These are phyloP conservation scores for Eucalyptus virginea DNA, from an alignment of 345 rosid species.

Conservation along the genomic window DNA sequence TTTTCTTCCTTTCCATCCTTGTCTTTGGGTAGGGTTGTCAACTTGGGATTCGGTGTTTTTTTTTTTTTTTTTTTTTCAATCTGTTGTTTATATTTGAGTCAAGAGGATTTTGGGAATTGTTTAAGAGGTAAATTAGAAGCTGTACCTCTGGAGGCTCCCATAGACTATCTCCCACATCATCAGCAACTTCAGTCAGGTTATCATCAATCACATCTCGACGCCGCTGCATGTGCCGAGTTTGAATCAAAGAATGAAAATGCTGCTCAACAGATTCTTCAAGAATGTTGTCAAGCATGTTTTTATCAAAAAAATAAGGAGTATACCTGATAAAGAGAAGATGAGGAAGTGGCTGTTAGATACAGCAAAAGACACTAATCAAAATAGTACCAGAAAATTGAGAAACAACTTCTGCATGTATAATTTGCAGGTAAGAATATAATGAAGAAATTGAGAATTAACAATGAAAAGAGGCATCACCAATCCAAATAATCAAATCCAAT, in stretches of 20 bases:
- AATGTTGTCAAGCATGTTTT: constrained; percentile 82
- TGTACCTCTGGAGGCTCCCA: constrained; percentile 93
- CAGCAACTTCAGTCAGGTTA: constrained; percentile 66
- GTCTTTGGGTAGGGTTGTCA: background rate
- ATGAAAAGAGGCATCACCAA: background rate
- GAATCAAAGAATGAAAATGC: constrained; percentile 77
- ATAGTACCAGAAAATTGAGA: background rate
- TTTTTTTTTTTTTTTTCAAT: background rate
- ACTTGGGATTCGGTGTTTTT: background rate
- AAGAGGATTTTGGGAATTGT: background rate
- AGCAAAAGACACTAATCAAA: background rate
- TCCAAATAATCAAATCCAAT: background rate
- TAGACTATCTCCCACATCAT: constrained; percentile 80
- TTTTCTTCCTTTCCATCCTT: background rate
- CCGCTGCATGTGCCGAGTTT: constrained; percentile 83
- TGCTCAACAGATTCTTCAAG: constrained; percentile 95
- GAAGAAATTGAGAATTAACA: background rate
- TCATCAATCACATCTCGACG: constrained; percentile 77
- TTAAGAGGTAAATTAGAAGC: background rate
- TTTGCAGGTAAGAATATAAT: background rate
- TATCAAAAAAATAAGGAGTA: constrained; percentile 95
- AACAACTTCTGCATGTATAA: background rate
- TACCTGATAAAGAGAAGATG: constrained; percentile 40
- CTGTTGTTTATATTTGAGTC: background rate
- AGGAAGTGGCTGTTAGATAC: background rate